A percentile compares a stretch with the other conserved stretches of the same genome.
Evolutionary conservation across 2,329 filamentous ascomycete genomes (phyloP).

Genomic region (Capronia americana): DNA sequence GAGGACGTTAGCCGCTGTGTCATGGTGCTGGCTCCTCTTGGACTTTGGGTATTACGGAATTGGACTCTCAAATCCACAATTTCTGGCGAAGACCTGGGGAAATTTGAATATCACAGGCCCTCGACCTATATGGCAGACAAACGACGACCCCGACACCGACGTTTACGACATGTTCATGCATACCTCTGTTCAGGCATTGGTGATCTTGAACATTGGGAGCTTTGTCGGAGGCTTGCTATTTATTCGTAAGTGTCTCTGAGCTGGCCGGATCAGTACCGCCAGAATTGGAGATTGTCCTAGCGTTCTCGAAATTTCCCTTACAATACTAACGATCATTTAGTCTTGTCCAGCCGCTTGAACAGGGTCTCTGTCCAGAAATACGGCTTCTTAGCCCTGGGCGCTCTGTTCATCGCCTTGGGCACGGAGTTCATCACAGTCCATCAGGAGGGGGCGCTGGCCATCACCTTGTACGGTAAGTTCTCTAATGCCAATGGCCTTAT

Average conservation of each 20-base stretch:
- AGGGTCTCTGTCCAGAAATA: conserved; percentile 53
- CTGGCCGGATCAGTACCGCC: background rate
- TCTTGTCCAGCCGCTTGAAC: conserved; percentile 49
- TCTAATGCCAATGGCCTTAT: background rate
- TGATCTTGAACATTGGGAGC: conserved; percentile 52
- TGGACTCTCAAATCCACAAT: conserved; percentile 54
- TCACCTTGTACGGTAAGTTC: conserved; percentile 47
- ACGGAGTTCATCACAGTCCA: conserved; percentile 51
- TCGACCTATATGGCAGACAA: conserved; percentile 47
- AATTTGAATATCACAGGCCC: conserved; percentile 42
- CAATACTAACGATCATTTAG: background rate
- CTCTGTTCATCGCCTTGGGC: conserved; percentile 53
- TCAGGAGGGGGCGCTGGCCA: conserved; percentile 45
- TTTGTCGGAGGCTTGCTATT: conserved; percentile 51
- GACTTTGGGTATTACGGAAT: conserved; percentile 66
- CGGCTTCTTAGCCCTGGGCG: conserved; percentile 51
- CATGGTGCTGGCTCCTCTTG: conserved; percentile 61
- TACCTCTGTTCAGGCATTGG: conserved; percentile 48
- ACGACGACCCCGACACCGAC: conserved; percentile 49
- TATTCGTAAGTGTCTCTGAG: conserved; percentile 39
- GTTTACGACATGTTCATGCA: conserved; percentile 50
- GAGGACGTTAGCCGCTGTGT: conserved; percentile 53
- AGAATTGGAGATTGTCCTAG: background rate
- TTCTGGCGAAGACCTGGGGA: conserved; percentile 51
- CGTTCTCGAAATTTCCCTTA: background rate